Base-by-base conservation (phyloP, 805 yeast genomes). In the Kodamaea hsintzibuensis region DNA sequence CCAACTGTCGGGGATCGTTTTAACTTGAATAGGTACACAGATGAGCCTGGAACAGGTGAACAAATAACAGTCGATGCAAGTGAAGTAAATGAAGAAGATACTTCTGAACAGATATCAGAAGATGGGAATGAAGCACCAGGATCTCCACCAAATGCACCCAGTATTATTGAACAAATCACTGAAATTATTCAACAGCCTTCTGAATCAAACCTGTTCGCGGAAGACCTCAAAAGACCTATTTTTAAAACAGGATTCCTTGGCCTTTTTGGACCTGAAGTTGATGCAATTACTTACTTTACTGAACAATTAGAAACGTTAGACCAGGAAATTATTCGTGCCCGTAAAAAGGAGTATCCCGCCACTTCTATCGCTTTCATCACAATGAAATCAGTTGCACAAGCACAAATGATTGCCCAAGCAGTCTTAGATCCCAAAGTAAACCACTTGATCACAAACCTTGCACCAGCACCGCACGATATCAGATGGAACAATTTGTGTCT, bases 331-430 rank as follows among this genome's bases (percentile, higher is more conserved):
- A 46, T 66, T 5, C 72, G 77, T 25, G 89, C 93, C 1, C 79
- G 97, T 51, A 74, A 72, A 30, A 78, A 85, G 50, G 88, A 87
- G 57, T 89, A 85, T 63, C 83, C 89, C 0, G 87, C 97, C 0
- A 89, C 96, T 0, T 91, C 96, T 27, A 87, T 93, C 0, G 98
- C 98, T 0, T 93, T 93, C 69, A 84, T 93, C 7, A 95, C 98
- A 0, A 89, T 93, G 97, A 93, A 89, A 59, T 82, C 95, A 0
- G 98, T 91, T 2, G 96, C 97, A 0, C 86, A 91, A 60, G 98
- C 98, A 1, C 99, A 93, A 68, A 87, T 91, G 89, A 86, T 95
- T 27, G 97, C 98, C 0, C 99, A 95, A 68, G 95, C 98, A 0
- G 92, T 93, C 0, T 69, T 95, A 54, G 97, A 92, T 65, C 98